These are phyloP conservation scores for Boletus speciosus DNA, from an alignment of 768 basidiomycete genomes.

Conservation along the genomic window DNA sequence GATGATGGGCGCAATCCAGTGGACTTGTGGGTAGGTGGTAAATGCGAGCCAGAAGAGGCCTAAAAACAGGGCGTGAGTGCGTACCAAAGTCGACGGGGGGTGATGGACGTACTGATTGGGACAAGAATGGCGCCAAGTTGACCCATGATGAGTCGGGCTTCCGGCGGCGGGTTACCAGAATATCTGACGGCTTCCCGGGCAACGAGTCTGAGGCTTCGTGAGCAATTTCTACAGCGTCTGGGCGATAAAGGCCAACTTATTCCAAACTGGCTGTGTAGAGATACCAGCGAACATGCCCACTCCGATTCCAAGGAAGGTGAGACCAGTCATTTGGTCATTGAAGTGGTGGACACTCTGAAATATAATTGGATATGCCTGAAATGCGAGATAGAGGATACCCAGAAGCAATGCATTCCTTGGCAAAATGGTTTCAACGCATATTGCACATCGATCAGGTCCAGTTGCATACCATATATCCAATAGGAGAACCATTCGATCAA, in stretches of 20 bases:
- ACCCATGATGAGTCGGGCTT: slow-evolving; percentile 62
- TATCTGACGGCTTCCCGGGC: slow-evolving; percentile 36
- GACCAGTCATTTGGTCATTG: slow-evolving; percentile 47
- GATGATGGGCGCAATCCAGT: slow-evolving; percentile 47
- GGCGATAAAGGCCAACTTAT: slow-evolving; percentile 17
- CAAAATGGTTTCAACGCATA: neutral
- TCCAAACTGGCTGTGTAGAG: slow-evolving; percentile 46
- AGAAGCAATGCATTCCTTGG: slow-evolving; percentile 39
- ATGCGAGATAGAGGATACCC: slow-evolving; percentile 46
- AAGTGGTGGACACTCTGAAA: slow-evolving; percentile 48
- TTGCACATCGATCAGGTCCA: neutral
- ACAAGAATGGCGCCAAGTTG: slow-evolving; percentile 65
- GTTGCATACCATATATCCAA: slow-evolving; percentile 61
- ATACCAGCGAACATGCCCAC: slow-evolving; percentile 42
- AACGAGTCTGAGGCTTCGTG: slow-evolving; percentile 33
- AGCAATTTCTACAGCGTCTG: neutral
- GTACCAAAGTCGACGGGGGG: neutral
- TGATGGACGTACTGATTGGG: slow-evolving; percentile 46
- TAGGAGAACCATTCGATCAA: slow-evolving; percentile 73
- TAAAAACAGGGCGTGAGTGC: neutral
- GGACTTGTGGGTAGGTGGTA: slow-evolving; percentile 45
- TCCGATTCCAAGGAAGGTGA: slow-evolving; percentile 51
- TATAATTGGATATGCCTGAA: slow-evolving; percentile 58
- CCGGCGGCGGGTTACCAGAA: slow-evolving; percentile 55
- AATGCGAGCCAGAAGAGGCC: slow-evolving; percentile 56